Percentiles rank a stretch among this genome's conserved stretches.
phyloP scores from a whole-genome alignment of 805 yeast genomes.

The Candida ponderosae region DNA sequence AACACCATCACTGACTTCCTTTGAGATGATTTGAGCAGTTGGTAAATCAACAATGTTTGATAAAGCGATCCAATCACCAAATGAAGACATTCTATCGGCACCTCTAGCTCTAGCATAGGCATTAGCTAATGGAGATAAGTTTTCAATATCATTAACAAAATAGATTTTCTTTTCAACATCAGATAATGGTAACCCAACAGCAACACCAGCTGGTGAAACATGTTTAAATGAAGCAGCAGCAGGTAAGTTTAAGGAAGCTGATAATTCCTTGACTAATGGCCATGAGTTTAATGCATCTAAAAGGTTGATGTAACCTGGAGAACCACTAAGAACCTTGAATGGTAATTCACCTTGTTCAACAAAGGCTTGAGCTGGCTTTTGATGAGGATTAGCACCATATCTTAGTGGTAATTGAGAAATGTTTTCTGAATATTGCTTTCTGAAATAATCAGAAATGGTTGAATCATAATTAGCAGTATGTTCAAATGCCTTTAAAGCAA shows the following conservation, averaged over 20 bases:
- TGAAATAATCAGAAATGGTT: slow-evolving; percentile 92
- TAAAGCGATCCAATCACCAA: slow-evolving; percentile 97
- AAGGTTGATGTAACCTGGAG: slow-evolving; percentile 96
- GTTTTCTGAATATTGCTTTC: slow-evolving; percentile 93
- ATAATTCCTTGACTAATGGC: slow-evolving; percentile 96
- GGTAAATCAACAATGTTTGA: slow-evolving; percentile 94
- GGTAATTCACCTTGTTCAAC: slow-evolving; percentile 85
- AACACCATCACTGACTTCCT: slow-evolving; percentile 97
- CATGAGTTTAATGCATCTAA: slow-evolving; percentile 96
- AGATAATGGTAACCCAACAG: slow-evolving; percentile 89
- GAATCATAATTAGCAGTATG: slow-evolving; percentile 97
- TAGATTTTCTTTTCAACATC: slow-evolving; percentile 92
- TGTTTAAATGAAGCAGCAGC: slow-evolving; percentile 99
- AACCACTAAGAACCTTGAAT: slow-evolving; percentile 86
- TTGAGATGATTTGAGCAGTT: slow-evolving; percentile 94
- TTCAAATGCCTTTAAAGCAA: slow-evolving; percentile 95
- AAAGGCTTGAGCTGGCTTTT: slow-evolving; percentile 97
- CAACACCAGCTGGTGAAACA: slow-evolving; percentile 98
- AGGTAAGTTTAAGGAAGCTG: slow-evolving; percentile 89
- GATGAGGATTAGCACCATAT: slow-evolving; percentile 99
- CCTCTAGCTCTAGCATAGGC: slow-evolving; percentile 99
- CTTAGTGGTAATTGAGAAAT: slow-evolving; percentile 86
- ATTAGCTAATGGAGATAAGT: slow-evolving; percentile 91
- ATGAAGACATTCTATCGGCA: slow-evolving; percentile 99
- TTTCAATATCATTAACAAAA: slow-evolving; percentile 91